Conservation (phyloP, 164 flowering plant genomes). For the Magnolia kwangsiensis region DNA sequence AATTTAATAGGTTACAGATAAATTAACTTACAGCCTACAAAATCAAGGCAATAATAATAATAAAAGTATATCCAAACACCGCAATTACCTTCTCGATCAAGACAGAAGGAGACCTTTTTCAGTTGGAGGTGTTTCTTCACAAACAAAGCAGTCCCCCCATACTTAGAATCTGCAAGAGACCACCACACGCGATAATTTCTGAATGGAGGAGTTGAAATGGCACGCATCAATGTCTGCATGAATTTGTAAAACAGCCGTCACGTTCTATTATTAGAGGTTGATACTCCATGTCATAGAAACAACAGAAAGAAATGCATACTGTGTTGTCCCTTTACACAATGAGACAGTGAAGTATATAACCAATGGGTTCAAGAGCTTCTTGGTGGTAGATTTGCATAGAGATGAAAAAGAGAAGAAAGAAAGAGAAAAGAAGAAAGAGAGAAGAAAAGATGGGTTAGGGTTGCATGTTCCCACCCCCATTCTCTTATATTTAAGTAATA, state of each 20-base stretch:
- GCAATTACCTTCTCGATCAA: slow-evolving; percentile 62
- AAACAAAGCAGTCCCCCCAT: slow-evolving; percentile 90
- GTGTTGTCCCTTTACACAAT: no score
- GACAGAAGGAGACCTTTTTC: slow-evolving; percentile 66
- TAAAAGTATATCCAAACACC: neutral
- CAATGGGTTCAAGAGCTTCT: no score
- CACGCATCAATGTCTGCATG: slow-evolving; percentile 80
- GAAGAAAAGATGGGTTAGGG: no score
- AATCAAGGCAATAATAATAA: neutral
- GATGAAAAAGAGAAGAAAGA: no score
- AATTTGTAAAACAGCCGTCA: neutral
- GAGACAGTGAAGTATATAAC: no score
- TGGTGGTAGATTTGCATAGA: no score
- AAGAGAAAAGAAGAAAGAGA: no score
- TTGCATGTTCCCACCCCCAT: no score
- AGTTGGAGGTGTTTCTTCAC: slow-evolving; percentile 76
- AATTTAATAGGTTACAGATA: neutral
- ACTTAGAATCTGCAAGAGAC: slow-evolving; percentile 94
- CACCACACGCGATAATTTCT: slow-evolving; percentile 82
- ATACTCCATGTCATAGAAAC: no score
- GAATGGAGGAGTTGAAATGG: slow-evolving; percentile 81
- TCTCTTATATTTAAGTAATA: no score
- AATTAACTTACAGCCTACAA: neutral
- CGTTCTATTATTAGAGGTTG: no score
- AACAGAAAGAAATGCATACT: no score